A percentile compares a stretch with the other conserved stretches of the same genome.
phyloP scores from a whole-genome alignment of 345 rosid genomes.

The Chamaenerion angustifolium region DNA sequence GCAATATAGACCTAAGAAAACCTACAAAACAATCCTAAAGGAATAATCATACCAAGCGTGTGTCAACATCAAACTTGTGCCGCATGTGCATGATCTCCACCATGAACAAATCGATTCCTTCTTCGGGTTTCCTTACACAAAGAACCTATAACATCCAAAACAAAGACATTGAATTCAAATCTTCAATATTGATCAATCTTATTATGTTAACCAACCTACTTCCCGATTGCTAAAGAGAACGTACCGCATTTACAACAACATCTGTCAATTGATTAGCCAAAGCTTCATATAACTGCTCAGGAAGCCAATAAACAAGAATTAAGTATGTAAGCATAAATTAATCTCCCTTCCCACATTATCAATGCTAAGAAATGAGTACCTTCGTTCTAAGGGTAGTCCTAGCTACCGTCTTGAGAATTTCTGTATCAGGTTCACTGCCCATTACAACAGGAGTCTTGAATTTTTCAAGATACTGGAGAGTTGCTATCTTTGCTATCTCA shows the following conservation, averaged over 20 bases:
- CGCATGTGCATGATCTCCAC: constrained; percentile 99
- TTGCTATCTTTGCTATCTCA: constrained; percentile 88
- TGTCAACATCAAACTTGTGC: constrained; percentile 91
- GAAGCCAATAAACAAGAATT: constrained; percentile 3
- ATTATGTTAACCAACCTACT: too few relatives aligned
- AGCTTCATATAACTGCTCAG: constrained; percentile 61
- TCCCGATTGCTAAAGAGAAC: constrained; percentile 9
- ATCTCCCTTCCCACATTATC: neutral
- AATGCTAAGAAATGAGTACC: constrained; percentile 21
- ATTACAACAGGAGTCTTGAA: constrained; percentile 93
- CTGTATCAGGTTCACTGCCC: constrained; percentile 89
- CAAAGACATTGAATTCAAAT: too few relatives aligned
- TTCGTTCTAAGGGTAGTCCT: constrained; percentile 88
- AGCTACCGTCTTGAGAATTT: constrained; percentile 91
- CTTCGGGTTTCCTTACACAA: constrained; percentile 75
- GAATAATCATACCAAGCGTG: constrained; percentile 49
- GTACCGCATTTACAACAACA: constrained; percentile 70
- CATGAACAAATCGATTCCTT: constrained; percentile 87
- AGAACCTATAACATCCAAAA: constrained; percentile 47
- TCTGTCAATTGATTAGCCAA: constrained; percentile 92
- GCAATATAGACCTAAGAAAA: too few relatives aligned
- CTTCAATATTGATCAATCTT: too few relatives aligned
- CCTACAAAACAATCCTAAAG: neutral
- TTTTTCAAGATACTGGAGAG: constrained; percentile 80
- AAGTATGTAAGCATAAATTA: neutral